phyloP scores from a whole-genome alignment of 192 early-diverging fungal genomes.

The Chytriomyces hyalinus region DNA sequence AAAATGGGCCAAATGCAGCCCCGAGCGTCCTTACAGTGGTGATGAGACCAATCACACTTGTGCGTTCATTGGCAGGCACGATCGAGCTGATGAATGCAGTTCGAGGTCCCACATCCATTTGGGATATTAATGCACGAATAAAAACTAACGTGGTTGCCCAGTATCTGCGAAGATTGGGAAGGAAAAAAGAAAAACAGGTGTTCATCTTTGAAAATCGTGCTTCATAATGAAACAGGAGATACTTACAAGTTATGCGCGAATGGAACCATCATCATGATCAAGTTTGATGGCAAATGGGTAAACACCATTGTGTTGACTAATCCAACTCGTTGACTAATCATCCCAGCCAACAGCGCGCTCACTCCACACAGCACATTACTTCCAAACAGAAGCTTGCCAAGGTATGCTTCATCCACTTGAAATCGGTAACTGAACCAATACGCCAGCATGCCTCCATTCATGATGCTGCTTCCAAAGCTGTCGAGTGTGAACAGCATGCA shows the following conservation, averaged over 20 bases:
- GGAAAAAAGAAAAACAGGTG: too few relatives aligned
- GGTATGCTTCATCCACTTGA: constrained; percentile 28
- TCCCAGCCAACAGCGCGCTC: constrained; percentile 20
- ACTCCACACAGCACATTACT: constrained; percentile 31
- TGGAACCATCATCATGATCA: constrained; percentile 34
- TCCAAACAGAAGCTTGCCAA: constrained; percentile 35
- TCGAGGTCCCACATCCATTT: constrained; percentile 34
- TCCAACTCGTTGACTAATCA: constrained; percentile 19
- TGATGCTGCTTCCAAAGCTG: constrained; percentile 27
- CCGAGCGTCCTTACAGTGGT: constrained; percentile 33
- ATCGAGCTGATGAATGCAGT: constrained; percentile 33
- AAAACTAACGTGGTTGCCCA: constrained; percentile 28
- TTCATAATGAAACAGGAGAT: background rate
- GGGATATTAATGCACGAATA: constrained; percentile 27
- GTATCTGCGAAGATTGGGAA: background rate
- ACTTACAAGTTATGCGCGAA: constrained; percentile 27
- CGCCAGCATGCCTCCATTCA: constrained; percentile 35
- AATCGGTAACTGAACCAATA: constrained; percentile 38
- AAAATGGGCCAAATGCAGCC: constrained; percentile 25
- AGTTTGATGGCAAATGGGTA: constrained; percentile 37
- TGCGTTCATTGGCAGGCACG: constrained; percentile 26
- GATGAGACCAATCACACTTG: constrained; percentile 30
- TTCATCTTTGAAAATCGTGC: background rate
- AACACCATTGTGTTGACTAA: constrained; percentile 42
- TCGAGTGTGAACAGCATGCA: constrained; percentile 35